Percentiles rank a stretch among this genome's conserved stretches.
Evolutionary conservation across 805 yeast species (phyloP).

Genomic region (Yarrowia hollandica): DNA sequence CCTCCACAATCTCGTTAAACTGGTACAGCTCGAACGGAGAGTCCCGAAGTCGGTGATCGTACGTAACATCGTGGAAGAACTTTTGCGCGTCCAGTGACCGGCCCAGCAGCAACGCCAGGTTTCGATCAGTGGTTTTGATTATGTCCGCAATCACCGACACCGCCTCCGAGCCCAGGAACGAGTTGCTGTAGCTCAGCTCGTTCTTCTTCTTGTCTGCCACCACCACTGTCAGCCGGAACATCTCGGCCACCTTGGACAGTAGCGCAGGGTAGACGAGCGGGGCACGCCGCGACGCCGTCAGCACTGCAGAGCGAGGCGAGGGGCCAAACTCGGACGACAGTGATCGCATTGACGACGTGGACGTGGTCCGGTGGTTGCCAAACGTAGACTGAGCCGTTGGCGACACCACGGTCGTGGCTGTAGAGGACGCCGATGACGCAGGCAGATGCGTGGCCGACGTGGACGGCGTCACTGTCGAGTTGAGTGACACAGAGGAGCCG

Average conservation of each 20-base stretch:
- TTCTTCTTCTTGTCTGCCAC: conserved; percentile 81
- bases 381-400: not conserved
- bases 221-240: conserved; percentile 67
- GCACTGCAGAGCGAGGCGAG: conserved; percentile 45
- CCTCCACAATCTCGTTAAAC: conserved; percentile 45
- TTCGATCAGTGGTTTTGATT: conserved; percentile 86
- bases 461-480: conserved; percentile 2
- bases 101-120: conserved; percentile 83
- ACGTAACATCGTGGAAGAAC: conserved; percentile 91
- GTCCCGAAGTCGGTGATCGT: conserved; percentile 89
- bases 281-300: conserved; percentile 50
- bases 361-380: conserved; percentile 25
- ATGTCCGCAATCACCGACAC: conserved; percentile 86
- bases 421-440: not conserved
- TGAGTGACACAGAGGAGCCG: conserved; percentile 2
- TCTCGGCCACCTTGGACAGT: conserved; percentile 77
- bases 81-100: conserved; percentile 92
- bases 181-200: conserved; percentile 86
- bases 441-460: conserved; percentile 17
- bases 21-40: conserved; percentile 85
- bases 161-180: conserved; percentile 92
- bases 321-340: conserved; percentile 22
- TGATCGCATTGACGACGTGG: conserved; percentile 18
- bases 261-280: conserved; percentile 89
- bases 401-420: not conserved